Evolutionary conservation across 73 alveolate genomes (phyloP).

Genomic region (Diophrys appendiculata): DNA sequence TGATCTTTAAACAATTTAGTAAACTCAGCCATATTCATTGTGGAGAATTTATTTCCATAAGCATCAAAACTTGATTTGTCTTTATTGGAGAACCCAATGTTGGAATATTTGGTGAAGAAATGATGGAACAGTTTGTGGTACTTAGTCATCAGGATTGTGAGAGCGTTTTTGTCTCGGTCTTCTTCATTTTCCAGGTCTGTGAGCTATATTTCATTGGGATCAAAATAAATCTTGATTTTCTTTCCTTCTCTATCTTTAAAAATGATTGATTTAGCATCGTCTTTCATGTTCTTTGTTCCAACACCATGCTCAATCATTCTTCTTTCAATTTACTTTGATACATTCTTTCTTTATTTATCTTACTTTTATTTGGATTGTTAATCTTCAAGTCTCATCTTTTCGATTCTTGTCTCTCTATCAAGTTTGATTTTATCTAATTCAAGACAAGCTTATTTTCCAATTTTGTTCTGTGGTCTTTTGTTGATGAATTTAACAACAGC

Average conservation of each 20-base stretch:
- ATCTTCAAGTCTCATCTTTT: conserved; percentile 28
- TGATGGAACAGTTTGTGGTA: conserved; percentile 63
- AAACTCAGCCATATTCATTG: conserved; percentile 14
- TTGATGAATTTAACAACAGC: conserved; percentile 50
- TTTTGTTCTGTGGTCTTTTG: conserved; percentile 29
- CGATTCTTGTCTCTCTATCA: conserved; percentile 40
- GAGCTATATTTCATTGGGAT: conserved; percentile 23
- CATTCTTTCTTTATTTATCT: conserved; percentile 25
- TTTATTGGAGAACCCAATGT: conserved; percentile 42
- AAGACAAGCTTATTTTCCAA: conserved; percentile 37
- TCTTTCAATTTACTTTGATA: conserved; percentile 30
- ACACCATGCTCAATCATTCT: conserved; percentile 59
- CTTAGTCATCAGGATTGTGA: conserved; percentile 41
- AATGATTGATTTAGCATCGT: neutral
- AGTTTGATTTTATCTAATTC: conserved; percentile 49
- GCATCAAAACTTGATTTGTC: conserved; percentile 20
- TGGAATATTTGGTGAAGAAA: conserved; percentile 69
- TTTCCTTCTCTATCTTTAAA: conserved; percentile 30
- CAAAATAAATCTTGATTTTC: neutral
- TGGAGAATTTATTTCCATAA: neutral
- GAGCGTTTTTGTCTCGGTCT: conserved; percentile 57
- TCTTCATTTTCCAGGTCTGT: conserved; percentile 59
- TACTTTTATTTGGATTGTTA: conserved; percentile 28
- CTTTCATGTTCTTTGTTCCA: conserved; percentile 12
- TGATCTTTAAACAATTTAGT: conserved; percentile 72